Base-by-base conservation (phyloP, 768 basidiomycete species). In the Lactarius vividus region DNA sequence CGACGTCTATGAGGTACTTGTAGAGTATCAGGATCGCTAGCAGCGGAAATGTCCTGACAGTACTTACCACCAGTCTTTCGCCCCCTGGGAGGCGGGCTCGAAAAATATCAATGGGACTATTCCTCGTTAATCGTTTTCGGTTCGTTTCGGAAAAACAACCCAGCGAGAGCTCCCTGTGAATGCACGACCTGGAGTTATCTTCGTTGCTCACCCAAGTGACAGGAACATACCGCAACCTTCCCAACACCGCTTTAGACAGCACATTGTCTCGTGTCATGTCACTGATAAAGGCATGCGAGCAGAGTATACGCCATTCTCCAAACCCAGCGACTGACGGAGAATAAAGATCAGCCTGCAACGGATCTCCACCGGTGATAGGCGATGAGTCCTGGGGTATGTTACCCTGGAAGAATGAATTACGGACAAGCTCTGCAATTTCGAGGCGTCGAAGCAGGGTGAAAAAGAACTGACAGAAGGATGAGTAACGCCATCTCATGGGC, bases 101-200 rank as follows among this genome's bases (percentile, higher is more conserved):
- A 13, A 57, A 70, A 11, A 70, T 64, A 5, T 70, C 66, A 13
- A 70, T 31, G 0, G 62, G 69, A n/a, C 63, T 68, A 26, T 68
- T 40, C 26, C 13, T 68, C 3, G 69, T 64, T 37, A 70, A 37
- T 5, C 39, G 40, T 37, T 42, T 68, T 31, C 64, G 63, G 4
- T 70, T 70, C 3, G 63, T 60, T 23, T 62, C 20, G 8, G 67
- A 68, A 33, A 70, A 70, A 33, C 28, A 62, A 2, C 67, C 67
- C 8, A 29, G 31, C 8, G 67, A 68, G 29, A 70, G 61, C 23
- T 69, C 67, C 46, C 67, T 70, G 35, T 6, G 5, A 54, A 16
- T 2, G 39, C 3, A n/a, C 57, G 33, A 33, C 33, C 9, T 8
- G 33, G 18, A 16, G 23, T 39, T 26, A 39, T 7, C 23, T 16